Conservation (phyloP, 495 filamentous ascomycete genomes). For the Xylaria curta region DNA sequence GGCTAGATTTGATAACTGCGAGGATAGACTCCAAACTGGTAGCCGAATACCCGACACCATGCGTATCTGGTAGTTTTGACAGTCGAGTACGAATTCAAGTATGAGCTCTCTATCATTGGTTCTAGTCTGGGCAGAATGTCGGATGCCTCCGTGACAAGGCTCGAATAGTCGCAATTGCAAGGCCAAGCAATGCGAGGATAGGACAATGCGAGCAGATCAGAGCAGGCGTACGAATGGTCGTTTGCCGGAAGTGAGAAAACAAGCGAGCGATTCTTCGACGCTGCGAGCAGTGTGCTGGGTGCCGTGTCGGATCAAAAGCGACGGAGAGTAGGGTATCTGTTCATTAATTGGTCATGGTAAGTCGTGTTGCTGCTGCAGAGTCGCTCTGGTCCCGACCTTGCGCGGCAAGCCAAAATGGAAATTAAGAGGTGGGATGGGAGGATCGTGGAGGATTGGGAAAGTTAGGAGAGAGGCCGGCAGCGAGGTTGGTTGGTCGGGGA, state of each 20-base stretch:
- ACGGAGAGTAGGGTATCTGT: slow-evolving; percentile 15
- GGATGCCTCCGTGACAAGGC: neutral
- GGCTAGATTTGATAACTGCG: slow-evolving; percentile 9
- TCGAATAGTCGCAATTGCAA: neutral
- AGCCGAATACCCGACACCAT: slow-evolving; percentile 15
- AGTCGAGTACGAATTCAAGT: slow-evolving; percentile 9
- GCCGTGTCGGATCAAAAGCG: slow-evolving; percentile 22
- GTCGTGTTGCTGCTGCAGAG: slow-evolving; percentile 14
- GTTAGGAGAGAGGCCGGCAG: slow-evolving; percentile 25
- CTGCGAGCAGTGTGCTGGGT: slow-evolving; percentile 3
- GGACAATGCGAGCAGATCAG: slow-evolving; percentile 8
- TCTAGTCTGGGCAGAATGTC: neutral
- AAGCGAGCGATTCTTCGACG: neutral
- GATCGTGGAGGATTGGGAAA: slow-evolving; percentile 26
- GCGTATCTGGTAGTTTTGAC: slow-evolving; percentile 1
- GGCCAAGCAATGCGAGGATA: slow-evolving; percentile 3
- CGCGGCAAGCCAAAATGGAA: slow-evolving; percentile 23
- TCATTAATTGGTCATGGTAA: slow-evolving; percentile 23
- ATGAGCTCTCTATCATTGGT: slow-evolving; percentile 12
- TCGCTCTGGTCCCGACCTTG: slow-evolving; percentile 19
- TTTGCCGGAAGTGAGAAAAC: slow-evolving; percentile 12
- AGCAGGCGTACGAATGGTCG: slow-evolving; percentile 4
- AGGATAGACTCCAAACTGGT: slow-evolving; percentile 12
- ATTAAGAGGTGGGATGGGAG: slow-evolving; percentile 10
- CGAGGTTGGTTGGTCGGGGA: slow-evolving; percentile 28